These are phyloP conservation scores for Pseudogymnoascus verrucosus DNA, from an alignment of 2,329 filamentous ascomycete genomes.

Conservation along the genomic window DNA sequence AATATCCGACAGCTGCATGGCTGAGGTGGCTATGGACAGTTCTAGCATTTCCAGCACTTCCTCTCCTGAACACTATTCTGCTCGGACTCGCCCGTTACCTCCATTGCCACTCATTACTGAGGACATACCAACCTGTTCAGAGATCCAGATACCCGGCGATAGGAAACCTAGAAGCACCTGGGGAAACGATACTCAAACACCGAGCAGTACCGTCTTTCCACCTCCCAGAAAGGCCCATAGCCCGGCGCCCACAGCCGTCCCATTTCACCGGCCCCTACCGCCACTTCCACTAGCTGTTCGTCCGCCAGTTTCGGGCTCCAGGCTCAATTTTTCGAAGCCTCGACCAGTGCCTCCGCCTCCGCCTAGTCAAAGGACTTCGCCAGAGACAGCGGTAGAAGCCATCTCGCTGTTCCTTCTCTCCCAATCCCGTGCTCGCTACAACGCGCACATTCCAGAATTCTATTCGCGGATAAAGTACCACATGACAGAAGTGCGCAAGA, in stretches of 20 bases:
- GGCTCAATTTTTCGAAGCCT: neutral
- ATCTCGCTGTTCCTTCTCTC: constrained; percentile 1
- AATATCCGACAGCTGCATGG: constrained; percentile 1
- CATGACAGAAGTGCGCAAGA: neutral
- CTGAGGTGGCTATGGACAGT: neutral
- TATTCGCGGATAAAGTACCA: neutral
- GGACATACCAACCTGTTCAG: neutral
- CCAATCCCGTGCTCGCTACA: neutral
- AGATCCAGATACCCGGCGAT: neutral
- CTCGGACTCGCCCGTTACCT: neutral
- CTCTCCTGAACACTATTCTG: neutral
- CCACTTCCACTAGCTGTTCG: neutral
- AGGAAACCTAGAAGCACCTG: neutral
- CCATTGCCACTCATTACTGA: neutral
- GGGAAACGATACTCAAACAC: too few species aligned
- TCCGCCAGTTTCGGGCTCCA: neutral
- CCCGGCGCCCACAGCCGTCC: neutral
- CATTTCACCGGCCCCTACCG: neutral
- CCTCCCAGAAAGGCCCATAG: neutral
- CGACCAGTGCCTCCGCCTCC: neutral
- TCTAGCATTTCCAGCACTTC: neutral
- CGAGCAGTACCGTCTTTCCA: neutral
- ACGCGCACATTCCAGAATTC: neutral
- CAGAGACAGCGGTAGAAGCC: neutral
- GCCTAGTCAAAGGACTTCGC: neutral